phyloP scores from a whole-genome alignment of 1,284 basidiomycete genomes.

The Heterobasidion annosum region DNA sequence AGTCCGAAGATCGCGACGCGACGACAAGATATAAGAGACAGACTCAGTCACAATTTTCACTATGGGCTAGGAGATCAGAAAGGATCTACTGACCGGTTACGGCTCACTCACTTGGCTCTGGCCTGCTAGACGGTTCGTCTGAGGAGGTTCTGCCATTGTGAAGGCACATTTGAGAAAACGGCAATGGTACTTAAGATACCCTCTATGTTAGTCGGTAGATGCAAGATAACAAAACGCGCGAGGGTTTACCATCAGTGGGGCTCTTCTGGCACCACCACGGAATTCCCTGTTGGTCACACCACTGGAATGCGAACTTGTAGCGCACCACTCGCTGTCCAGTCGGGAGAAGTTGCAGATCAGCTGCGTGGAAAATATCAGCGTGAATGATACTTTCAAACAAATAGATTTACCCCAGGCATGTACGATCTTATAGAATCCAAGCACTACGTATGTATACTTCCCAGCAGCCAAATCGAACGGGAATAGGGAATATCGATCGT shows the following conservation, averaged over 20 bases:
- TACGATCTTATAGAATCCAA: constrained; percentile 64
- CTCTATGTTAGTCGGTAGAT: too few relatives aligned
- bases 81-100: too few relatives aligned
- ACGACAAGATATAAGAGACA: too few relatives aligned
- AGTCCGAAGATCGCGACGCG: too few relatives aligned
- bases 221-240: too few relatives aligned
- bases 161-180: too few relatives aligned
- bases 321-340: constrained; percentile 43
- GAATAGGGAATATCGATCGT: constrained; percentile 63
- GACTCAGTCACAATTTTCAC: too few relatives aligned
- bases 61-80: too few relatives aligned
- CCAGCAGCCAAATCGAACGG: constrained; percentile 51
- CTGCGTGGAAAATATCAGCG: constrained; percentile 23
- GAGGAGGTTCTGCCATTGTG: too few relatives aligned
- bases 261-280: constrained; percentile 48
- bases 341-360: constrained; percentile 50
- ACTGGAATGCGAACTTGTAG: constrained; percentile 74
- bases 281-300: constrained; percentile 60
- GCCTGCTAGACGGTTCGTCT: too few relatives aligned
- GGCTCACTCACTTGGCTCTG: too few relatives aligned
- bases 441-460: constrained; percentile 55
- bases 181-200: too few relatives aligned
- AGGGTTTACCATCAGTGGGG: neutral
- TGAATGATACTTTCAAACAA: neutral
- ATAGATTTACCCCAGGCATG: constrained; percentile 54